Percentiles rank a stretch among this genome's conserved stretches.
Conservation (phyloP, 345 rosid genomes). For the Mangifera indica region DNA sequence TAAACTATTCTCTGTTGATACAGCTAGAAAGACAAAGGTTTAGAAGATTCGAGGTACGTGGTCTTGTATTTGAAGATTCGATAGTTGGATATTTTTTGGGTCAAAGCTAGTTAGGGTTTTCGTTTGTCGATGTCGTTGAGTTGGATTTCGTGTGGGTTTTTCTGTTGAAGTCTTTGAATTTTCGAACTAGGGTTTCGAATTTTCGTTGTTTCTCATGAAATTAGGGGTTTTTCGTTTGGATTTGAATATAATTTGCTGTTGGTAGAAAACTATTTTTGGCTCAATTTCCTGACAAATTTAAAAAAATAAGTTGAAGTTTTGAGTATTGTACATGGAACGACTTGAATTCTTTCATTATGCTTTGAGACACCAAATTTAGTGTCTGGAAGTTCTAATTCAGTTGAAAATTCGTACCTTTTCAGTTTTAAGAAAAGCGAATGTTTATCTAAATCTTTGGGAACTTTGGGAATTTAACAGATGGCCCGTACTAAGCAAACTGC, state of each 20-base stretch:
- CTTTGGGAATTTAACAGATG: constrained; percentile 36
- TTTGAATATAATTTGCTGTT: not conserved
- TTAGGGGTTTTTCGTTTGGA: not conserved
- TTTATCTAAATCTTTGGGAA: no score
- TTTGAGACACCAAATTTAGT: no score
- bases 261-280: not conserved
- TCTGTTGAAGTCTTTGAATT: no score
- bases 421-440: not conserved
- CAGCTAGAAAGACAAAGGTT: not conserved
- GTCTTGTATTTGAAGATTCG: not conserved
- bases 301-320: not conserved
- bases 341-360: no score
- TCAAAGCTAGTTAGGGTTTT: not conserved
- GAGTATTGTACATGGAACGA: no score
- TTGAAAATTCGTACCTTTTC: not conserved
- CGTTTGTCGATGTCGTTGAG: not conserved
- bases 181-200: not conserved
- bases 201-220: no score
- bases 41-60: no score
- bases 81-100: not conserved
- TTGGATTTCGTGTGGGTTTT: no score
- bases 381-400: not conserved
- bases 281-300: no score
- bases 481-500: constrained; percentile 98
- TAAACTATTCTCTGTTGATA: fast-evolving